phyloP scores from a whole-genome alignment of 495 filamentous ascomycete species.

The Trichoderma asperelloides region DNA sequence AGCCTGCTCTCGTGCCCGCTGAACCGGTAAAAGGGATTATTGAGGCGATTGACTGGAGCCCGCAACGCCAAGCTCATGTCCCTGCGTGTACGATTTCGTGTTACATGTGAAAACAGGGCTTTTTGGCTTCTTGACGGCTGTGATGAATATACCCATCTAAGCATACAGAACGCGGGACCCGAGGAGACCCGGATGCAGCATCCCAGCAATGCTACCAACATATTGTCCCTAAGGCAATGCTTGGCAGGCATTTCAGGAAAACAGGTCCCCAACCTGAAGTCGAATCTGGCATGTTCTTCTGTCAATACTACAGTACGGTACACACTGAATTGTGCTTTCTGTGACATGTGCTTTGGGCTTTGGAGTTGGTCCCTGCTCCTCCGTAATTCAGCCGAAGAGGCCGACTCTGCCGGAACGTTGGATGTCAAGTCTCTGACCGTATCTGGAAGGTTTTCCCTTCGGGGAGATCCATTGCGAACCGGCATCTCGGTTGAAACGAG shows the following conservation, averaged over 20 bases:
- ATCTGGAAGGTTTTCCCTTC: background rate
- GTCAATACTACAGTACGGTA: background rate
- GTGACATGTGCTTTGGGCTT: background rate
- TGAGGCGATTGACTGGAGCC: background rate
- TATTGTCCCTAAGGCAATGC: background rate
- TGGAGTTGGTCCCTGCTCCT: background rate
- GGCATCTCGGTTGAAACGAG: background rate
- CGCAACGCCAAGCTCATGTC: background rate
- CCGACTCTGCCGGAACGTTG: background rate
- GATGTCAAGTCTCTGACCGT: background rate
- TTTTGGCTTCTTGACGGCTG: background rate
- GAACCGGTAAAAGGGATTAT: background rate
- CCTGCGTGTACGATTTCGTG: background rate
- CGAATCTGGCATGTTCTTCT: background rate
- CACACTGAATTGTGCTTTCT: background rate
- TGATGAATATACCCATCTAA: background rate
- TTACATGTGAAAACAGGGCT: background rate
- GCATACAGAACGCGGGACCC: background rate
- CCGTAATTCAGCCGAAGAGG: slow-evolving; percentile 5
- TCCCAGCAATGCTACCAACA: background rate
- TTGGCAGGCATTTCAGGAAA: background rate
- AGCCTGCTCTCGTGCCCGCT: background rate
- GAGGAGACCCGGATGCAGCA: background rate
- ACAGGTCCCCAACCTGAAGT: background rate
- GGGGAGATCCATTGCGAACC: background rate